Conservation (phyloP, 176 grass and related monocot species). For the Eremochloa ophiuroides region DNA sequence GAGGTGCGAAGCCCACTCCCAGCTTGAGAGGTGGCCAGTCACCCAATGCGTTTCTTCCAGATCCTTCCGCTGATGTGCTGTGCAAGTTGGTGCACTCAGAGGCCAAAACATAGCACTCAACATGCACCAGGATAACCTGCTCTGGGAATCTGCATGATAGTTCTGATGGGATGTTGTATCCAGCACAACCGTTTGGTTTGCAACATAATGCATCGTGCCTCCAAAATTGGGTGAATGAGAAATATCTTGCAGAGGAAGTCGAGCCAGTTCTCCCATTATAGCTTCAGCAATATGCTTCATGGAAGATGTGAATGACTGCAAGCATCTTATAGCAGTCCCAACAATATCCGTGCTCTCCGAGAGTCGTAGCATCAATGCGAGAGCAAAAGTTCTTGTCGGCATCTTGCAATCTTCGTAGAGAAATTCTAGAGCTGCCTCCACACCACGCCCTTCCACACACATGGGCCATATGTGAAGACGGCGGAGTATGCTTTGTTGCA, state of each 20-base stretch:
- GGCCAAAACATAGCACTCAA: neutral
- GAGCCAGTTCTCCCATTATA: neutral
- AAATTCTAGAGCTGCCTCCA: neutral
- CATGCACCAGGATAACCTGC: neutral
- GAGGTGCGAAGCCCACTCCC: neutral
- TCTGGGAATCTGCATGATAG: neutral
- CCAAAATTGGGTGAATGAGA: neutral
- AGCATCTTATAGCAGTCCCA: neutral
- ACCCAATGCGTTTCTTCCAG: neutral
- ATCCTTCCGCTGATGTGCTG: neutral
- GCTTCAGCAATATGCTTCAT: neutral
- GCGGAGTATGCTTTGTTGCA: too few relatives aligned
- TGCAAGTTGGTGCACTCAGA: neutral
- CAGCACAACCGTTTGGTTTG: neutral
- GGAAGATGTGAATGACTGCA: neutral
- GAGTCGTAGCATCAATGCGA: neutral
- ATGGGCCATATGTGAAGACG: neutral
- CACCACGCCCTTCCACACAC: neutral
- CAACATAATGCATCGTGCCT: neutral
- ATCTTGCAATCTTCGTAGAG: neutral
- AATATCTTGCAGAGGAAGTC: neutral
- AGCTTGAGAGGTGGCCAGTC: neutral
- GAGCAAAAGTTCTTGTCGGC: too few relatives aligned
- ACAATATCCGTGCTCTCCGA: conserved; percentile 8
- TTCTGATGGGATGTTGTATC: neutral